phyloP scores from a whole-genome alignment of 192 early-diverging fungal species.

The Paraglomus brasilianum region DNA sequence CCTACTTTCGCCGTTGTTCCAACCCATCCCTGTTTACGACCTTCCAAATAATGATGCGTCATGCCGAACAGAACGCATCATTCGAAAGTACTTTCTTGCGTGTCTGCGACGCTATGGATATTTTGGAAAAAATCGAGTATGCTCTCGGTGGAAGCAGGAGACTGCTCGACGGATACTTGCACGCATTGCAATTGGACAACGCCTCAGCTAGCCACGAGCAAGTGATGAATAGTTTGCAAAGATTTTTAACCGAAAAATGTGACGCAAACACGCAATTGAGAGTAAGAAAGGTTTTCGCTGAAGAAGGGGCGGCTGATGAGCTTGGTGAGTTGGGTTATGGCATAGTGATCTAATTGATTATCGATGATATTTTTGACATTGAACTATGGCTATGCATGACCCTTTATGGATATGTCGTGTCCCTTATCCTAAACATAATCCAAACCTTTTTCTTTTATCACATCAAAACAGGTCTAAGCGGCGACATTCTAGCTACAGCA shows the following conservation, averaged over 20 bases:
- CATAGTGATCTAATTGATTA: no score
- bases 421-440: background rate
- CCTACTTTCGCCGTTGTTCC: constrained; percentile 39
- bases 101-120: constrained; percentile 25
- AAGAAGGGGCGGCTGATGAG: constrained; percentile 40
- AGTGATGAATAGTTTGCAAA: constrained; percentile 44
- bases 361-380: no score
- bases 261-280: constrained; percentile 29
- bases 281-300: constrained; percentile 44
- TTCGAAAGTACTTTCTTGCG: constrained; percentile 22
- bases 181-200: constrained; percentile 45
- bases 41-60: constrained; percentile 41
- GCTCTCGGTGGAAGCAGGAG: constrained; percentile 34
- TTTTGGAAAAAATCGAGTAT: constrained; percentile 36
- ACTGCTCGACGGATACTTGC: constrained; percentile 38
- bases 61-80: constrained; percentile 31
- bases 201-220: constrained; percentile 43
- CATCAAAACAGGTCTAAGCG: constrained; percentile 32
- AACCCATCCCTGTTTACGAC: constrained; percentile 36
- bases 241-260: constrained; percentile 37
- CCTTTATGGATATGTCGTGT: background rate
- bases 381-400: background rate
- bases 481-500: constrained; percentile 35
- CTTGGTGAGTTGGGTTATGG: constrained; percentile 36
- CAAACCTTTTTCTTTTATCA: background rate